These are phyloP conservation scores for Lathyrus sativus DNA, from an alignment of 306 rosid genomes.

Conservation along the genomic window DNA sequence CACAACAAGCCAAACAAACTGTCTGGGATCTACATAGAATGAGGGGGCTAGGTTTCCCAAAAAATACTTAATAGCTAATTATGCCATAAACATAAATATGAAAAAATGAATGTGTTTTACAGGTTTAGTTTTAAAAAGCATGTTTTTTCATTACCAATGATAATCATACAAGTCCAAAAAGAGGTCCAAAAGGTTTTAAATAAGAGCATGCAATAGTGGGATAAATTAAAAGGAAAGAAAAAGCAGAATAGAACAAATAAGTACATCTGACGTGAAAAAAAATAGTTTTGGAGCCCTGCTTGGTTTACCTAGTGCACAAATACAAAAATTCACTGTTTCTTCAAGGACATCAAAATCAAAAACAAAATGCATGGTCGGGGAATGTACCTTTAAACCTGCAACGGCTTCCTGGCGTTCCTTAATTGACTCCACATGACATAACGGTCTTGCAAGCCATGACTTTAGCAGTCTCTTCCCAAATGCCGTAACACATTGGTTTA, in stretches of 20 bases:
- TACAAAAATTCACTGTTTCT: constrained; percentile 5
- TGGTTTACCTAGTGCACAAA: constrained; percentile 12
- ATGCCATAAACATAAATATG: constrained; percentile 1
- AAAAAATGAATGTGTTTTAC: neutral
- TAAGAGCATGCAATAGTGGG: constrained; percentile 9
- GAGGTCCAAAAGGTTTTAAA: neutral
- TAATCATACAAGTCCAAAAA: constrained; percentile 7
- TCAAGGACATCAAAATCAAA: constrained; percentile 32
- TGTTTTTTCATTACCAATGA: neutral
- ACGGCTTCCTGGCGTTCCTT: constrained; percentile 86
- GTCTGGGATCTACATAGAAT: constrained; percentile 16
- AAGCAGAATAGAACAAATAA: constrained; percentile 12
- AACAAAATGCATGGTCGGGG: constrained; percentile 27
- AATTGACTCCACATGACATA: constrained; percentile 66
- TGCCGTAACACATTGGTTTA: constrained; percentile 92
- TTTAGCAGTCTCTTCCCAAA: constrained; percentile 92
- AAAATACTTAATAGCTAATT: constrained; percentile 1
- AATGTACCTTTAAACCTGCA: constrained; percentile 69
- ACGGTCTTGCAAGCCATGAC: constrained; percentile 96
- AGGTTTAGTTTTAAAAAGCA: constrained; percentile 18
- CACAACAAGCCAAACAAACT: constrained; percentile 16
- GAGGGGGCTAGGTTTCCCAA: neutral
- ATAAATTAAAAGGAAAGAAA: constrained; percentile 20
- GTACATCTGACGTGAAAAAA: constrained; percentile 9
- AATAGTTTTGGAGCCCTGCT: constrained; percentile 21